Evolutionary conservation across 1,284 basidiomycete genomes (phyloP), one percentile per base, ranked within the genome.

Genomic region (Cryptococcus hybrid): DNA sequence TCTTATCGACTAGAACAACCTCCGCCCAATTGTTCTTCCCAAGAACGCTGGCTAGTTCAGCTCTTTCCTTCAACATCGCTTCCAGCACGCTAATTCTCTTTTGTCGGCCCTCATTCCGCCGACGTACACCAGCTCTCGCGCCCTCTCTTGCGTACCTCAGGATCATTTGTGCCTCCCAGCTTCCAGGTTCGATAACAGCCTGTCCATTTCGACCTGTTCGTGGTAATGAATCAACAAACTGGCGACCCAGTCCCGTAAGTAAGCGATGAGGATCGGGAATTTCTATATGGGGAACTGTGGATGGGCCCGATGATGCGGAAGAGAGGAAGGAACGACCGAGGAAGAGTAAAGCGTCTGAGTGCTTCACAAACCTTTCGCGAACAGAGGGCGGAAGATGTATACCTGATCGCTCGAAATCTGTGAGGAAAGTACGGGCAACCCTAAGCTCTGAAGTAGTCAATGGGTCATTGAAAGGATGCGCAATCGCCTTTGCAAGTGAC

Each of bases 371-470:
- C 52, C 84, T 85, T 44, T 85, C 82, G 35, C 94, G 84, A 65
- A 90, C 82, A 1, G 82, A 80, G 0, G 87, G 84, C 7, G 92
- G 88, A 4, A 98, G 83, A 73, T 95, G 85, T 65, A 98, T 96
- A 0, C 92, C 95, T 6, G 92, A 96, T 75, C 94, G 95, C 74
- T 97, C 91, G 79, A 99, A 99, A 80, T 98, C 95, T 52, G 89
- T 84, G 83, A 92, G 88, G 78, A 98, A 98, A 62, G 94, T 92
- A 30, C 89, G 81, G 15, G 94, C 92, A 2, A 95, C 92, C 69
- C 89, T 87, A 52, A 63, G 44, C 67, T 81, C 68, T 47, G 74
- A 73, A 40, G 51, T 73, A 57, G 61, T 78, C 51, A 67, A 63
- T 34, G 62, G 76, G 38, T 60, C 61, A 40, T 7, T 35, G 62